Evolutionary conservation across 352 stramenopile species (phyloP), one percentile per base, ranked within the genome.

Genomic region (Globisporangium carolinianum): DNA sequence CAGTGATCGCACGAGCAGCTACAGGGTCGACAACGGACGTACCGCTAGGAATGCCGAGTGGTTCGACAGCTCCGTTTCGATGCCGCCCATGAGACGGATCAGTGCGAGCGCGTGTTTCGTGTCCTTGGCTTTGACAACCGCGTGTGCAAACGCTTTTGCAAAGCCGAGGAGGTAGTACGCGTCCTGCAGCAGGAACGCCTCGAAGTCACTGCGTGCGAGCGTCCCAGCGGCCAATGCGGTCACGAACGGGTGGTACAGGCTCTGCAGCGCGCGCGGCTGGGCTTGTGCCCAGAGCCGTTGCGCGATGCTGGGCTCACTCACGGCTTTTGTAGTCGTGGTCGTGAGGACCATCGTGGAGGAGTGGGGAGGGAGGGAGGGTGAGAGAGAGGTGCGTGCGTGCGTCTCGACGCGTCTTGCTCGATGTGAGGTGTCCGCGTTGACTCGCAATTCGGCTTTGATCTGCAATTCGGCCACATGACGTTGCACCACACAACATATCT

Each of bases 191-290:
- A 86, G 55, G 50, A 80, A 86, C 43, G 65, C 60, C 47, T 79
- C 47, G 57, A 86, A 86, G 59, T 68, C 58, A 2, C 53, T 43
- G 14, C 37, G 46, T 0, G 64, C 57, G 47, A 86, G 67, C 53
- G 60, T 61, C 14, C 75, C 75, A 0, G 60, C 59, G 5, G 62
- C 73, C 49, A 86, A 58, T 6, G 58, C 60, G 17, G 70, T 54
- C 50, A 82, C 67, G 48, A 86, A 86, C 39, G 75, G 73, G 62
- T 86, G 75, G 73, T 75, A 86, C 42, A 86, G 57, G 43, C 64
- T 71, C 61, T 69, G 58, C 48, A 64, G 69, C 17, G 68, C 66
- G 32, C 65, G 63, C 24, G 49, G 51, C 45, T 67, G 50, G 15
- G 71, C 64, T 55, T 71, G 60, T 37, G 52, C 14, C 75, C 75